Evolutionary conservation across 164 flowering plant species (phyloP), one percentile per base, ranked within the genome.

Genomic region (Taxillus chinensis): DNA sequence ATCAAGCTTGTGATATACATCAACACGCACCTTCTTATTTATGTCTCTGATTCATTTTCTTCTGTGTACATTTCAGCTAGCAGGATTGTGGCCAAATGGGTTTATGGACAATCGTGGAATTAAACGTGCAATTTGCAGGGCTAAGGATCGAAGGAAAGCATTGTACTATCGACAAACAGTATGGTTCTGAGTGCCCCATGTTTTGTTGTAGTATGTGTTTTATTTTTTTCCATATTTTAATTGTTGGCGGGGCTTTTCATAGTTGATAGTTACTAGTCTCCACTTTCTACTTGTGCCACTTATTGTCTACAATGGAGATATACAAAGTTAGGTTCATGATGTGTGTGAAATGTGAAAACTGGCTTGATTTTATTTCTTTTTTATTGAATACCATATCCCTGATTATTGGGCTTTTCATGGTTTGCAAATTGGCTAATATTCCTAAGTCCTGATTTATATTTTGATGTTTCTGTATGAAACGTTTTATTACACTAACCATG

Each of bases 21-120:
- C 27, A 27, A 27, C 27, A 27, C 27, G 27, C 27, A 27, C 27
- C 27, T 27, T 0, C 51, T 0, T 8, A 48, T 6, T 43, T 43
- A 43, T 9, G 7, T 48, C 13, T 48, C 12, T 7, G 10, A 3
- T 48, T 48, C 13, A 7, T 7, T 11, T 48, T 48, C 12, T 53
- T 39, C 45, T 42, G 9, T 57, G 8, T 72, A 9, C 67, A 16
- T 27, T 63, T 59, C 91, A 93, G 99, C 95, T 93, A 67, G 95
- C 95, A 39, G 82, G 77, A 67, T 61, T 89, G 70, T 93, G 99
- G 99, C 97, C 99, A 60, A 78, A 64, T 74, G 93, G 95, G 68
- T 65, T 68, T 45, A 90, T 93, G 92, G 96, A 93, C 81, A 86
- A 83, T 68, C 79, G 80, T 79, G 92, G 92, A 45, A 89, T 93